These are phyloP conservation scores for Flaveria ramosissima DNA, from an alignment of 129 eudicot species.

Conservation along the genomic window DNA sequence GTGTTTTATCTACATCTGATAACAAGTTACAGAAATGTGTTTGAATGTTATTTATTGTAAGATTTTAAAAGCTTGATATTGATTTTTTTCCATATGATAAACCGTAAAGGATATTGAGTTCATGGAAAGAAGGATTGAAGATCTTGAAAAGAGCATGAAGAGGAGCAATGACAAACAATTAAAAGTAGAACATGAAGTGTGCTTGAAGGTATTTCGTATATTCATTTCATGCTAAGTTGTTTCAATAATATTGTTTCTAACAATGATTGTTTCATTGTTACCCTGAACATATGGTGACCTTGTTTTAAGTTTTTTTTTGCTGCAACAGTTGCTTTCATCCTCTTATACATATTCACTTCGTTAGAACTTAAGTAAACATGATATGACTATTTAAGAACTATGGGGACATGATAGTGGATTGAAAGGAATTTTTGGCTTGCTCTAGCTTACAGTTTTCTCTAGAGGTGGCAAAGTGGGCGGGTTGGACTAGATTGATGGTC, in stretches of 20 bases:
- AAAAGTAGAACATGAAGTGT: slow-evolving; percentile 84
- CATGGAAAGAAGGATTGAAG: slow-evolving; percentile 80
- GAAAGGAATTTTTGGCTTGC: background rate
- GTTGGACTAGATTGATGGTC: too few species aligned
- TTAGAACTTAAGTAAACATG: background rate
- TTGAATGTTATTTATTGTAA: background rate
- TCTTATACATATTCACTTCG: background rate
- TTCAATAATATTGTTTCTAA: background rate
- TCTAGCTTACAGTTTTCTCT: background rate
- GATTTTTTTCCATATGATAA: slow-evolving; percentile 7
- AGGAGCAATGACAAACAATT: slow-evolving; percentile 98
- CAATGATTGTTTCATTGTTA: background rate
- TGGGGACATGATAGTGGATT: background rate
- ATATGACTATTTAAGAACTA: background rate
- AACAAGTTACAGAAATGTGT: background rate
- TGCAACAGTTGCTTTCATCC: background rate
- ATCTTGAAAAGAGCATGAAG: slow-evolving; percentile 98
- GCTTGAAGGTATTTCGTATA: slow-evolving; percentile 55
- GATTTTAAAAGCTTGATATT: slow-evolving; percentile 9
- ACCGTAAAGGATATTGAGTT: slow-evolving; percentile 79
- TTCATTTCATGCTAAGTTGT: background rate
- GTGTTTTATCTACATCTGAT: background rate
- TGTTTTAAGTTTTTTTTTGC: background rate
- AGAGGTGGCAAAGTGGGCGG: too few species aligned
- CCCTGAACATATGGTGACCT: background rate